Evolutionary conservation across 805 yeast genomes (phyloP).

Genomic region (Kluyveromyces nonfermentans): DNA sequence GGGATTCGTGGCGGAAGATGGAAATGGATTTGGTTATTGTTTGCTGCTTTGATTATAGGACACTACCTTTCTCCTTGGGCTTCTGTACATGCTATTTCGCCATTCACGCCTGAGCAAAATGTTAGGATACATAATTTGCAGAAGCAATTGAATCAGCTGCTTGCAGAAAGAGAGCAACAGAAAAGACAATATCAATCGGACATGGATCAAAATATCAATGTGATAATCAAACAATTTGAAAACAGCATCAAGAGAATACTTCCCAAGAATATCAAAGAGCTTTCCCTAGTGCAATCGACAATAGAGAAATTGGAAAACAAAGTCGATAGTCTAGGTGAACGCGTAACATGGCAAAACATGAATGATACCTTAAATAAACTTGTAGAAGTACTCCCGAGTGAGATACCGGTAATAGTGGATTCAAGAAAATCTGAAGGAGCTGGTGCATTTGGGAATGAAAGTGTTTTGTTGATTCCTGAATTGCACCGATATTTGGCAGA

Average conservation of each 20-base stretch:
- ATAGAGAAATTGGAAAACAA: constrained; percentile 1
- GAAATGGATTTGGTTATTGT: neutral
- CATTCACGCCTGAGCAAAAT: constrained; percentile 1
- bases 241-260: constrained; percentile 23
- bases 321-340: neutral
- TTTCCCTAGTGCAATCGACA: neutral
- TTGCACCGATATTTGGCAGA: constrained; percentile 17
- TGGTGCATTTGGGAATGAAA: constrained; percentile 8
- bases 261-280: constrained; percentile 17
- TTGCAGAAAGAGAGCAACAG: constrained; percentile 18
- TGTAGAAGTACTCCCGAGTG: constrained; percentile 16
- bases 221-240: constrained; percentile 25
- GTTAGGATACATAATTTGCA: constrained; percentile 11
- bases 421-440: neutral
- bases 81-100: neutral
- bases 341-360: neutral
- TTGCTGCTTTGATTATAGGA: neutral
- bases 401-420: constrained; percentile 24
- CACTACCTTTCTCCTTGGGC: neutral
- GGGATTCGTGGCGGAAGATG: neutral
- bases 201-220: constrained; percentile 22
- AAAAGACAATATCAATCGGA: constrained; percentile 19
- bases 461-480: constrained; percentile 25
- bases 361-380: constrained; percentile 1
- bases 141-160: constrained; percentile 24